Conservation (phyloP, 2,329 filamentous ascomycete species). For the Tricladium varicosporioides region DNA sequence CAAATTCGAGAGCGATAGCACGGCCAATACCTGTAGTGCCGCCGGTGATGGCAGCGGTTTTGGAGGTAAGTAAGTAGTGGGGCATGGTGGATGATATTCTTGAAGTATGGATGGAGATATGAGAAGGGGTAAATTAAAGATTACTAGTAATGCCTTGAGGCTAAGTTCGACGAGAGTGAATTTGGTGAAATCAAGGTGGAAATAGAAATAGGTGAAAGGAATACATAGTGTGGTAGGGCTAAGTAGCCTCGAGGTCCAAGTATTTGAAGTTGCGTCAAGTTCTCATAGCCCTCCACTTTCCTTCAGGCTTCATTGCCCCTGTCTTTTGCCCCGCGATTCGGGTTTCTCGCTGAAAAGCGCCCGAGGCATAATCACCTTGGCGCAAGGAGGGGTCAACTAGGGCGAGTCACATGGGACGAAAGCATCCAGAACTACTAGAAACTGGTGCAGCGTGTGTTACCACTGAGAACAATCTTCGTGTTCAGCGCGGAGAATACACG, state of each 20-base stretch:
- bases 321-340: slow-evolving; percentile 24
- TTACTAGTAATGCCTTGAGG: too few species aligned
- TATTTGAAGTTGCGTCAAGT: not conserved
- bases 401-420: not conserved
- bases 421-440: not conserved
- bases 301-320: slow-evolving; percentile 3
- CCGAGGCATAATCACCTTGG: slow-evolving; percentile 12
- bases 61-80: slow-evolving; percentile 59
- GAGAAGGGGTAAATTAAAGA: not conserved
- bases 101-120: not conserved
- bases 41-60: slow-evolving; percentile 83
- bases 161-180: not conserved
- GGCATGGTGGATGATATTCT: slow-evolving; percentile 19
- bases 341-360: slow-evolving; percentile 10
- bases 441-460: too few species aligned
- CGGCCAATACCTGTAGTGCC: slow-evolving; percentile 84
- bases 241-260: not conserved
- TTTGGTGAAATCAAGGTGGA: not conserved
- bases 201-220: not conserved
- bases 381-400: not conserved
- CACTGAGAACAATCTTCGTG: too few species aligned
- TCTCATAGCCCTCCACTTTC: not conserved
- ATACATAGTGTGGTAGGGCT: not conserved
- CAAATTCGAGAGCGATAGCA: slow-evolving; percentile 77
- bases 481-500: too few species aligned